These are phyloP conservation scores for Calophaca sinica DNA, from an alignment of 306 rosid genomes.

Conservation along the genomic window DNA sequence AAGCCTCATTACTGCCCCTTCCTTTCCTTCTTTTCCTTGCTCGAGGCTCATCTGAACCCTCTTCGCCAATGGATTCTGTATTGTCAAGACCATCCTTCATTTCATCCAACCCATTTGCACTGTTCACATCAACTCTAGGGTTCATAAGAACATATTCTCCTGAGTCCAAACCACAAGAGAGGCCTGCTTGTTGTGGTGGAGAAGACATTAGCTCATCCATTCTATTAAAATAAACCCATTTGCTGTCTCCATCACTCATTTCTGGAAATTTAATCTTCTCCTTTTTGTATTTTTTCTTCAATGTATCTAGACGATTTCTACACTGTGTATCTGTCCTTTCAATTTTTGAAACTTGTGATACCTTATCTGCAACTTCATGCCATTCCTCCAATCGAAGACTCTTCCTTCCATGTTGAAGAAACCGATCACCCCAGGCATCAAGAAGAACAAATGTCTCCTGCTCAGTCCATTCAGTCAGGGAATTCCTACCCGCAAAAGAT, in stretches of 20 bases:
- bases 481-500: conserved; percentile 72
- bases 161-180: conserved; percentile 79
- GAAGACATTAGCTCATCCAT: conserved; percentile 79
- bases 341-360: conserved; percentile 73
- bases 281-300: conserved; percentile 91
- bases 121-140: conserved; percentile 67
- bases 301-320: conserved; percentile 81
- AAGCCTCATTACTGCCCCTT: conserved; percentile 55
- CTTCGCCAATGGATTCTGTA: conserved; percentile 61
- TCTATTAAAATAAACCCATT: conserved; percentile 82
- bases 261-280: conserved; percentile 70
- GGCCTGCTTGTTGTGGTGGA: conserved; percentile 63
- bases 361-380: conserved; percentile 91
- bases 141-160: conserved; percentile 73
- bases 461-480: conserved; percentile 85
- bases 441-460: conserved; percentile 77
- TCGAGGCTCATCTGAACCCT: conserved; percentile 66
- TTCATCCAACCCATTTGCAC: conserved; percentile 76
- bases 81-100: conserved; percentile 82
- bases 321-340: conserved; percentile 88
- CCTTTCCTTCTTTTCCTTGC: conserved; percentile 66
- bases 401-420: conserved; percentile 86
- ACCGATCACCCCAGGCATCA: conserved; percentile 87
- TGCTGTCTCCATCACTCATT: conserved; percentile 51
- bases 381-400: conserved; percentile 93